Evolutionary conservation across 1,139 yeast genomes (phyloP).

Genomic region (Debaryomyces sp.): DNA sequence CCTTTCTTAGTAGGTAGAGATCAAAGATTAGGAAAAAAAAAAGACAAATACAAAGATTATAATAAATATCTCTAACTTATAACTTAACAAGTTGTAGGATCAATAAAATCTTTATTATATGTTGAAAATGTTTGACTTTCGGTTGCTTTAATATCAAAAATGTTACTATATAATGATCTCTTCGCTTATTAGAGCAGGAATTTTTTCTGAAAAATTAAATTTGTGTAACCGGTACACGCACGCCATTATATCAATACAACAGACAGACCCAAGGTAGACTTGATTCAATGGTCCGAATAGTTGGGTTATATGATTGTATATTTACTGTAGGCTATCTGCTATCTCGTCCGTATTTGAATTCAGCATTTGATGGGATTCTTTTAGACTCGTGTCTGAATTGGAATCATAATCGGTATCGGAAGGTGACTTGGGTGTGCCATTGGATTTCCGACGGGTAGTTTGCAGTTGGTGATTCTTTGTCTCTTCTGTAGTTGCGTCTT

Average conservation of each 20-base stretch:
- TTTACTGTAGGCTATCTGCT: conserved; percentile 1
- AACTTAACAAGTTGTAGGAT: neutral
- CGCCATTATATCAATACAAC: neutral
- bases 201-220: conserved; percentile 2
- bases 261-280: neutral
- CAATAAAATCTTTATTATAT: conserved; percentile 1
- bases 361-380: neutral
- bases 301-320: neutral
- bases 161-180: conserved; percentile 8
- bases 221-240: conserved; percentile 6
- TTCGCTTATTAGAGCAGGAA: conserved; percentile 8
- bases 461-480: neutral
- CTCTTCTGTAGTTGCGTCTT: neutral
- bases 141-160: neutral
- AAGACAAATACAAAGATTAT: conserved; percentile 1
- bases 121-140: neutral
- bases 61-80: neutral
- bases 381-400: neutral
- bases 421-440: neutral
- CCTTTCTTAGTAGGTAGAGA: neutral
- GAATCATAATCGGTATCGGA: conserved; percentile 1
- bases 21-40: neutral
- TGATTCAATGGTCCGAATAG: neutral
- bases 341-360: neutral
- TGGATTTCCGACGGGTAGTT: neutral